Percentiles rank a stretch among this genome's conserved stretches.
Conservation (phyloP, 2,329 filamentous ascomycete species). For the Lojkania enalia region DNA sequence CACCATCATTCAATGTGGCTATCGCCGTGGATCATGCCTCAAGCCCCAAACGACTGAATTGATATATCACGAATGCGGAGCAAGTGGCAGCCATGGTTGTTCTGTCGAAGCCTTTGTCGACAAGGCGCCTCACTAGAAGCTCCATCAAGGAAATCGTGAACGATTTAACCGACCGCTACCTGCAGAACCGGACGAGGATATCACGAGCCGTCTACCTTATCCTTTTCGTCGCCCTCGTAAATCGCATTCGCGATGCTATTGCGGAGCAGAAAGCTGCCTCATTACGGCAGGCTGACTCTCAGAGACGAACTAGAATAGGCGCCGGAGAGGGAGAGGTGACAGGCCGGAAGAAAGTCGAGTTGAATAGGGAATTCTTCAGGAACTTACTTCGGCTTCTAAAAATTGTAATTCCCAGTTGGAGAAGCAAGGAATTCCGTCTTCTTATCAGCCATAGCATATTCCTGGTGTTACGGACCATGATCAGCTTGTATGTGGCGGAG, state of each 20-base stretch:
- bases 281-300: conserved; percentile 64
- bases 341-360: conserved; percentile 77
- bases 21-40: neutral
- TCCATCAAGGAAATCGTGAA: conserved; percentile 42
- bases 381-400: conserved; percentile 75
- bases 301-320: conserved; percentile 53
- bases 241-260: conserved; percentile 88
- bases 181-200: conserved; percentile 46
- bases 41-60: conserved; percentile 8
- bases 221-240: conserved; percentile 53
- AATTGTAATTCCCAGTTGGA: conserved; percentile 90
- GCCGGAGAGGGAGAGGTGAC: conserved; percentile 42
- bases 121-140: conserved; percentile 32
- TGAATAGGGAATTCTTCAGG: conserved; percentile 85
- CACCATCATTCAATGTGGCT: neutral
- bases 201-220: conserved; percentile 48
- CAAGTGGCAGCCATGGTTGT: conserved; percentile 39
- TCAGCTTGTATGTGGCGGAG: conserved; percentile 94
- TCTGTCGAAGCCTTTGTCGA: conserved; percentile 44
- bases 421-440: conserved; percentile 83
- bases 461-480: conserved; percentile 83
- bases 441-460: conserved; percentile 92
- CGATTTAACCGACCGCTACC: conserved; percentile 44
- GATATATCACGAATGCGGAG: conserved; percentile 12
- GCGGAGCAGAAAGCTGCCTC: conserved; percentile 89